Base-by-base conservation (phyloP, 768 basidiomycete genomes). In the Leccinum boreale region DNA sequence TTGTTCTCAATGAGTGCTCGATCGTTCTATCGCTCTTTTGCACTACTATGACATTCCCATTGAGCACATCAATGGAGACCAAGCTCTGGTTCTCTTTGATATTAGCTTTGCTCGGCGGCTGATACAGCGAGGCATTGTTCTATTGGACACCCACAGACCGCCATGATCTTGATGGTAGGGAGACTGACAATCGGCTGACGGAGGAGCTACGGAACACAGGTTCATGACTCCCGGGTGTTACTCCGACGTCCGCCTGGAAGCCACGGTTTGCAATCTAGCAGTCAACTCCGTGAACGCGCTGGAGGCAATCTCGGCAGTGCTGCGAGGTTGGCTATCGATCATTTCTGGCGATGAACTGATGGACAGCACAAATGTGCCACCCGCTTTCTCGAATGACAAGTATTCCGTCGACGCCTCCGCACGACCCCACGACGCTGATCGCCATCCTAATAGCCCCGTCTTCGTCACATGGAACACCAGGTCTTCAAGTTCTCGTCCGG, bases 251-350 rank as follows among this genome's bases (percentile, higher is more conserved):
- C 95, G 94, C 59, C 77, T 99, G 39, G 92, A 96, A 62, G 77
- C 98, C 60, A 85, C 89, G 7, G 81, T 99, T 19, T 86, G 91
- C 54, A 96, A 98, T 72, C 79, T 99, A 17, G 95, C 95, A 0
- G 90, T 98, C 59, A 89, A 99, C 69, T 86, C 97, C 0, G 89
- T 99, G 61, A 98, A 99, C 75, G 97, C 98, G 70, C 81, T 99
- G 65, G 97, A 99, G 73, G 26, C 0, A 26, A 26, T 26, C 26
- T 26, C 8, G 97, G 96, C 1, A 92, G 89, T 58, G 90, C 74
- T 0, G 86, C 90, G 1, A 79, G 81, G 2, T 66, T 90, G 3
- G 85, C 86, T 3, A 82, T 96, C 52, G 91, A 95, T 66, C 94
- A 98, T 73, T 98, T 98, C 76, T 98, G 95, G 93, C 81, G 97